These are phyloP conservation scores for Colletotrichum sp. DNA, from an alignment of 2,329 filamentous ascomycete genomes.

Conservation along the genomic window DNA sequence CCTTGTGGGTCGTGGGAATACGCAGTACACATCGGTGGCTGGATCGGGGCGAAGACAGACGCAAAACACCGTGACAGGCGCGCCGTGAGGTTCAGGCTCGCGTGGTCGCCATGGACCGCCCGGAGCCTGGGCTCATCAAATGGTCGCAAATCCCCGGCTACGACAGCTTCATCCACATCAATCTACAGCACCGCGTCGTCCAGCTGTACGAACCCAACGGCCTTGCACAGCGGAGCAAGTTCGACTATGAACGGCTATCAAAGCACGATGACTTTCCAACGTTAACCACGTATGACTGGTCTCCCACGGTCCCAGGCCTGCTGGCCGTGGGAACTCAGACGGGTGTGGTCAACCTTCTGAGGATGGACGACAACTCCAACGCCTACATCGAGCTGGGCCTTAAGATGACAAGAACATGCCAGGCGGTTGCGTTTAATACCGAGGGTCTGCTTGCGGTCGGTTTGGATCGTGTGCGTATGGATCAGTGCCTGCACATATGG, in stretches of 20 bases:
- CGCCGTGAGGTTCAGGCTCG: neutral
- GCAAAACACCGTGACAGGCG: neutral
- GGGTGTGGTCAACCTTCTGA: conserved; percentile 77
- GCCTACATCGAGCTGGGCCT: conserved; percentile 70
- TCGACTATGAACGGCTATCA: conserved; percentile 62
- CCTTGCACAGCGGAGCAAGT: conserved; percentile 59
- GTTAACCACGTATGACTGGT: conserved; percentile 72
- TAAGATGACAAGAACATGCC: conserved; percentile 78
- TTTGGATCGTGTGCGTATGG: conserved; percentile 80
- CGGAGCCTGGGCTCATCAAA: conserved; percentile 67
- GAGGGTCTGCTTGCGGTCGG: conserved; percentile 77
- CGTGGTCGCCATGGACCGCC: conserved; percentile 55
- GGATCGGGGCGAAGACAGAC: neutral
- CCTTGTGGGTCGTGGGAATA: neutral
- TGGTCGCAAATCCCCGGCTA: conserved; percentile 67
- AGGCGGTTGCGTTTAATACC: conserved; percentile 81
- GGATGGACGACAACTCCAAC: conserved; percentile 74
- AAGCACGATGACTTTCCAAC: conserved; percentile 69
- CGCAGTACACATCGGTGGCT: neutral
- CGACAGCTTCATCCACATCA: conserved; percentile 70
- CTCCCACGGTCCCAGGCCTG: conserved; percentile 65
- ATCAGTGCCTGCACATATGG: conserved; percentile 83
- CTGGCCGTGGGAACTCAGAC: conserved; percentile 78
- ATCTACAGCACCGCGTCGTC: conserved; percentile 66
- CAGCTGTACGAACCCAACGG: conserved; percentile 69